Conservation (phyloP, 768 basidiomycete species). For the Strobilomyces echinocephalus region DNA sequence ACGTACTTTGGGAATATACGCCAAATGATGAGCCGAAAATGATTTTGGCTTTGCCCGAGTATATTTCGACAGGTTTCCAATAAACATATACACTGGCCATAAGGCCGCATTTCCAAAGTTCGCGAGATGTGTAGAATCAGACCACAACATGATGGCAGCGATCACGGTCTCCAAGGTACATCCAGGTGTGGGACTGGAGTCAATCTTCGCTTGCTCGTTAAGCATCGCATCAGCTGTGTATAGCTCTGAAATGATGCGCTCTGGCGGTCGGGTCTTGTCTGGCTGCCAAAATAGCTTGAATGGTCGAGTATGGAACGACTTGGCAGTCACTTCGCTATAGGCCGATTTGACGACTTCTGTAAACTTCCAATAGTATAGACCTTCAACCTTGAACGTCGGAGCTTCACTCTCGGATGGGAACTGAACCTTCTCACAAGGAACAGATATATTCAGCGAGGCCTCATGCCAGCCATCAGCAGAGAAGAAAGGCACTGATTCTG, state of each 20-base stretch:
- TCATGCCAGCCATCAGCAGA: no score
- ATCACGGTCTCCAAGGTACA: constrained; percentile 2
- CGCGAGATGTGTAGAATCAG: constrained; percentile 20
- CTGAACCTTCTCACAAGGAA: no score
- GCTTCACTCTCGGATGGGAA: no score
- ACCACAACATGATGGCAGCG: constrained; percentile 24
- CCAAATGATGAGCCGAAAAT: not conserved
- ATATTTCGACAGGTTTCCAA: constrained; percentile 6
- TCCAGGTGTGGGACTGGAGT: not conserved
- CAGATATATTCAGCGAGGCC: no score
- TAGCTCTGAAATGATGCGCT: not conserved
- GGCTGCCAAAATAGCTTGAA: no score
- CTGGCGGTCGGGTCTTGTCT: no score
- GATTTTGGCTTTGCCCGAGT: not conserved
- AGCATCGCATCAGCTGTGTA: not conserved
- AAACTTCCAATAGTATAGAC: no score
- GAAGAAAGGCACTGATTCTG: no score
- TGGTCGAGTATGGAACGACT: no score
- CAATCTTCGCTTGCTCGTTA: not conserved
- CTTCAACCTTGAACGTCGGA: no score
- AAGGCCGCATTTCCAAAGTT: constrained; percentile 12
- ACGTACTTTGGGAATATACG: constrained; percentile 1
- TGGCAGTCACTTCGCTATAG: no score
- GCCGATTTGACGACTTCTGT: no score
- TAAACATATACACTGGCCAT: constrained; percentile 15